A percentile compares a stretch with the other conserved stretches of the same genome.
Evolutionary conservation across 2,329 filamentous ascomycete species (phyloP).

Genomic region (Alternaria arbusti): DNA sequence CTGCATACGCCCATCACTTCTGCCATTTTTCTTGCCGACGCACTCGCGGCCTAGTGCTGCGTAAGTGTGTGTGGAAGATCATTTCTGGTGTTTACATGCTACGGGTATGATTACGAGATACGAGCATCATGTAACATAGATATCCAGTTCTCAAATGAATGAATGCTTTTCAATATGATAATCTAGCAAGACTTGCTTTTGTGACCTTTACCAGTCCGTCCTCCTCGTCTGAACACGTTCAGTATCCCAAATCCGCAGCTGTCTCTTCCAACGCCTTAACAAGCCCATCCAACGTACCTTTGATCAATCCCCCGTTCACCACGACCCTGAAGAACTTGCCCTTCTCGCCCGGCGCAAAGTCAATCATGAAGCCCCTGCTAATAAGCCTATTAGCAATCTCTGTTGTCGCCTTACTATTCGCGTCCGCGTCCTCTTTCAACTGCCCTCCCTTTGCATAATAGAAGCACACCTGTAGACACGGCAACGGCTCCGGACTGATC

Average conservation of each 20-base stretch:
- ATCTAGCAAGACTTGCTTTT: not conserved
- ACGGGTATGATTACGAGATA: constrained; percentile 2
- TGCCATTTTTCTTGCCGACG: constrained; percentile 18
- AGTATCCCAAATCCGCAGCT: constrained; percentile 44
- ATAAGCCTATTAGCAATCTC: constrained; percentile 63
- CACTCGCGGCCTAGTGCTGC: constrained; percentile 22
- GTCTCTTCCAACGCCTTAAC: constrained; percentile 63
- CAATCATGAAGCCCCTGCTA: constrained; percentile 70
- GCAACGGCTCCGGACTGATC: constrained; percentile 75
- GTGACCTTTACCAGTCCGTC: not conserved
- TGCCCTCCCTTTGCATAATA: constrained; percentile 73
- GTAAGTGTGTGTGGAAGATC: constrained; percentile 15
- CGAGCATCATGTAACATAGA: constrained; percentile 39
- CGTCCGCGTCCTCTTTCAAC: constrained; percentile 53
- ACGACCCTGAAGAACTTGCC: constrained; percentile 74
- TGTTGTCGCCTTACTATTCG: constrained; percentile 64
- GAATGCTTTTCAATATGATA: not conserved
- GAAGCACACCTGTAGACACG: constrained; percentile 92
- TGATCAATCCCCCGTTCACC: constrained; percentile 68
- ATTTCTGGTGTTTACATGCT: constrained; percentile 35
- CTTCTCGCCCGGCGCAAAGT: constrained; percentile 66
- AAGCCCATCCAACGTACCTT: constrained; percentile 35
- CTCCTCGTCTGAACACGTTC: not conserved
- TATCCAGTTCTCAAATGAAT: constrained; percentile 31
- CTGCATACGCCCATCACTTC: constrained; percentile 18